Evolutionary conservation across 139 green algal species (phyloP).

Genomic region (Closterium sp.): DNA sequence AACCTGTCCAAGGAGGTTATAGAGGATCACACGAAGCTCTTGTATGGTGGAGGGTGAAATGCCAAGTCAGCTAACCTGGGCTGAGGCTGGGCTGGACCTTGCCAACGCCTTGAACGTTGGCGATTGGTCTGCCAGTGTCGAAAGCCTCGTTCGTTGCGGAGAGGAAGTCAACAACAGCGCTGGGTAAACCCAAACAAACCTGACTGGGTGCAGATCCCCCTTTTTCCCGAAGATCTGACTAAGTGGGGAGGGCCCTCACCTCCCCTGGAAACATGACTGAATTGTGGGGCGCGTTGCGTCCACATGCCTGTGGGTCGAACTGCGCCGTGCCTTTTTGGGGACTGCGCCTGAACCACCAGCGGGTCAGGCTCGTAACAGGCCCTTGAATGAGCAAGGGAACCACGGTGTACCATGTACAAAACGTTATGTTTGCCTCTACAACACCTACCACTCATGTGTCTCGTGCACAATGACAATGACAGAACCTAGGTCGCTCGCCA

Average conservation of each 20-base stretch:
- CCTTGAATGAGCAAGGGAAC: too few species aligned
- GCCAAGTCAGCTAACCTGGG: background rate
- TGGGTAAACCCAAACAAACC: background rate
- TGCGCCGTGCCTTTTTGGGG: too few species aligned
- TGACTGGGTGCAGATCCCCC: background rate
- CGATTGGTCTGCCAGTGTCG: background rate
- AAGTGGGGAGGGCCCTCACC: background rate
- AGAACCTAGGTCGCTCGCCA: too few species aligned
- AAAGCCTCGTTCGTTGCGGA: background rate
- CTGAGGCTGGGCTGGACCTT: too few species aligned
- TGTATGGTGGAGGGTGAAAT: background rate
- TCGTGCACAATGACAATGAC: too few species aligned
- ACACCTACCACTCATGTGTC: too few species aligned
- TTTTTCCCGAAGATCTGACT: background rate
- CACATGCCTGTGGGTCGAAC: background rate
- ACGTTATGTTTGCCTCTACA: too few species aligned
- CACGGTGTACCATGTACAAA: too few species aligned
- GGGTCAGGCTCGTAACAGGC: too few species aligned
- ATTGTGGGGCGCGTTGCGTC: background rate
- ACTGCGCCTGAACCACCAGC: too few species aligned
- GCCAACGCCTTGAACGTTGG: background rate
- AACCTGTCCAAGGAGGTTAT: background rate
- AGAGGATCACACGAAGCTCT: background rate
- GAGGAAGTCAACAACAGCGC: background rate
- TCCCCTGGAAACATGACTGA: background rate